Conservation (phyloP, 768 basidiomycete species). For the Nevesoporus exiguus region DNA sequence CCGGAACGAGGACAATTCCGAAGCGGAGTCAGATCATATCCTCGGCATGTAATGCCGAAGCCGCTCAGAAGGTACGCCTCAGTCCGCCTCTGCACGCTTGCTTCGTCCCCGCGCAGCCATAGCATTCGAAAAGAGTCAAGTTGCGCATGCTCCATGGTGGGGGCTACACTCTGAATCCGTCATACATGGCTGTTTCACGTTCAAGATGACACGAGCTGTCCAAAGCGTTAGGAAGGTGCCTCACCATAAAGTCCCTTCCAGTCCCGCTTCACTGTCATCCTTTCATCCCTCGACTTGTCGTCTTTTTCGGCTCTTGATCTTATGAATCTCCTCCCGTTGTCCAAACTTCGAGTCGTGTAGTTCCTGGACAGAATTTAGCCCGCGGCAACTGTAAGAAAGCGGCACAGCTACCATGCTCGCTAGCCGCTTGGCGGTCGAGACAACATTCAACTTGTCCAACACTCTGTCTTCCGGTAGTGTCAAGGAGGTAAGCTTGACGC, state of each 20-base stretch:
- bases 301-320: constrained; percentile 46
- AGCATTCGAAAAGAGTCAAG: too few relatives aligned
- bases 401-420: constrained; percentile 77
- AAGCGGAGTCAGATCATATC: constrained; percentile 17
- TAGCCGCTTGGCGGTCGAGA: constrained; percentile 90
- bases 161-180: background rate
- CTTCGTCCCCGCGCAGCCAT: too few relatives aligned
- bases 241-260: background rate
- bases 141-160: background rate
- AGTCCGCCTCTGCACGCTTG: too few relatives aligned
- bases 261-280: background rate
- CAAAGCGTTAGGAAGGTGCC: background rate
- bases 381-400: background rate
- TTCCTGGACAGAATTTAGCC: constrained; percentile 46
- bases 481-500: constrained; percentile 74
- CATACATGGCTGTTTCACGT: background rate
- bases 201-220: background rate
- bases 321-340: constrained; percentile 79
- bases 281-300: constrained; percentile 7
- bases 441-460: constrained; percentile 77
- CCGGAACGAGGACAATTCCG: background rate
- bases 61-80: too few relatives aligned
- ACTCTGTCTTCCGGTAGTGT: constrained; percentile 75
- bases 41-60: constrained; percentile 16
- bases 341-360: constrained; percentile 89